Evolutionary conservation across 805 yeast genomes (phyloP), one percentile per base, ranked within the genome.

Genomic region (Wickerhamomyces bisporus): DNA sequence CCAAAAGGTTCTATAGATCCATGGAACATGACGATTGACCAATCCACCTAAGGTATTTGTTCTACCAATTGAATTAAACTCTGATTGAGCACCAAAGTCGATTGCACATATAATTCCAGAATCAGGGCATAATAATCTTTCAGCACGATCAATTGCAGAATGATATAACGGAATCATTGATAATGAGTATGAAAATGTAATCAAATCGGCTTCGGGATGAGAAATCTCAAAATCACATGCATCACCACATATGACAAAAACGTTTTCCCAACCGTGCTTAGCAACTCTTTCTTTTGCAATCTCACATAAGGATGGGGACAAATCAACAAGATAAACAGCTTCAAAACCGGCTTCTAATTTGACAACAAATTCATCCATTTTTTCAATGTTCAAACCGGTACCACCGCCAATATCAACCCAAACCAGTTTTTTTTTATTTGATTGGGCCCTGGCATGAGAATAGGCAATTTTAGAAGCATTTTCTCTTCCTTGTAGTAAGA

Each of bases 351-450:
- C 53, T 10, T 50, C 41, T 23, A 61, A 32, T 9, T 43, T 32
- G 3, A 60, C 55, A 35, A 73, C 61, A 32, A 77, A 62, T 30
- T 65, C 55, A 55, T 81, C 66, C 94, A 85, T 85, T 50, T 72
- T 70, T 60, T 85, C 93, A 50, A 85, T 80, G 61, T 85, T 85
- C 60, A 78, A 70, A 34, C 94, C 95, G 6, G 95, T 85, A 18
- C 95, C 95, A 24, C 94, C 94, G 35, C 94, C 95, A 52, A 86
- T 73, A 55, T 82, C 89, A 35, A 82, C 68, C 89, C 89, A 82
- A 32, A 81, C 77, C 32, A 81, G 61, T 35, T 71, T 70, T 29
- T 57, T 52, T 20, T 58, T 59, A 36, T 63, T 65, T 2, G 36
- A 20, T 13, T 43, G 40, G 6, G 53, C 43, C 32, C 44, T 53